Evolutionary conservation across 2,329 filamentous ascomycete genomes (phyloP).

Genomic region (Phyllosticta ampelicida): DNA sequence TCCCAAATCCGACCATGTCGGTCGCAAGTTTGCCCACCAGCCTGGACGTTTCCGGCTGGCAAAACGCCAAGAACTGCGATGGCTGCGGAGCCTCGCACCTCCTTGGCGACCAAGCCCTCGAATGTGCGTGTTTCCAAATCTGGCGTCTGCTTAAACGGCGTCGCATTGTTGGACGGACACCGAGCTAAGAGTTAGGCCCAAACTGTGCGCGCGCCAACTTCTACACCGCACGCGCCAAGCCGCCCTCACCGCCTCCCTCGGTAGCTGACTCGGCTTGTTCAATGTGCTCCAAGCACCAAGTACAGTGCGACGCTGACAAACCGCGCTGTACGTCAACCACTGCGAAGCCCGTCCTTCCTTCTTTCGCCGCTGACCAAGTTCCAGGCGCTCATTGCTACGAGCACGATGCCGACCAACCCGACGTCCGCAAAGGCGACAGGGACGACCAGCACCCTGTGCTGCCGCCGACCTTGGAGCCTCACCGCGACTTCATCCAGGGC

Average conservation of each 20-base stretch:
- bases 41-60: neutral
- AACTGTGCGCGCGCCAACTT: neutral
- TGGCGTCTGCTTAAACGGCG: neutral
- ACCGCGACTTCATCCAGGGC: slow-evolving; percentile 7
- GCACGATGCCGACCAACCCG: neutral
- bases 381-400: neutral
- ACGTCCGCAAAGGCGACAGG: neutral
- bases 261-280: slow-evolving; percentile 9
- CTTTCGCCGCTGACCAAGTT: neutral
- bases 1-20: neutral
- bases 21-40: neutral
- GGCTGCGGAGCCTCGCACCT: neutral
- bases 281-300: slow-evolving; percentile 5
- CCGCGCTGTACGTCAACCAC: slow-evolving; percentile 3
- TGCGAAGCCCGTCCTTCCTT: neutral
- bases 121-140: neutral
- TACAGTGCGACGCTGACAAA: slow-evolving; percentile 5
- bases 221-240: neutral
- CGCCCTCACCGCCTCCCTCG: slow-evolving; percentile 7
- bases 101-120: neutral
- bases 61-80: neutral
- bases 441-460: neutral
- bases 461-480: slow-evolving; percentile 1
- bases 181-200: neutral
- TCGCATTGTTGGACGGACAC: neutral